Evolutionary conservation across 1,284 basidiomycete species (phyloP).

Genomic region (Pulchroboletus neoregius): DNA sequence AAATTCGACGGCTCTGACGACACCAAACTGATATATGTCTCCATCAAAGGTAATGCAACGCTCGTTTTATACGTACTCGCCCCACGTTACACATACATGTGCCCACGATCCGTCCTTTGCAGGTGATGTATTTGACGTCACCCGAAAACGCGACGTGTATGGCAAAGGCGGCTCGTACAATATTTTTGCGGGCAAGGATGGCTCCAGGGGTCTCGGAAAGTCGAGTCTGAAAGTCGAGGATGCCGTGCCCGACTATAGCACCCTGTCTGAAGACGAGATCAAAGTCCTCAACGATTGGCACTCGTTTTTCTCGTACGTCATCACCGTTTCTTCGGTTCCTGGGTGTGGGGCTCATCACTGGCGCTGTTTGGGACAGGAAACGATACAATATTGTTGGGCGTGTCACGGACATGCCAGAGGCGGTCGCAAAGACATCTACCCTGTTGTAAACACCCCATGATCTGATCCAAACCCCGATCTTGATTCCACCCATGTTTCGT

Average conservation of each 20-base stretch:
- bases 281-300: conserved; percentile 93
- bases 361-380: conserved; percentile 47
- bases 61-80: too few relatives aligned
- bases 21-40: conserved; percentile 75
- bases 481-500: neutral
- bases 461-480: too few relatives aligned
- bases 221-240: conserved; percentile 87
- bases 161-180: conserved; percentile 69
- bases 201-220: conserved; percentile 76
- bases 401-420: conserved; percentile 46
- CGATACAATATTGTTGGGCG: conserved; percentile 81
- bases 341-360: neutral
- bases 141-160: conserved; percentile 77
- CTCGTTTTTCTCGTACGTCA: conserved; percentile 62
- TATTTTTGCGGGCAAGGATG: conserved; percentile 88
- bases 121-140: conserved; percentile 81
- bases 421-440: conserved; percentile 18
- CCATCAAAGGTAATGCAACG: conserved; percentile 87
- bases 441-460: conserved; percentile 9
- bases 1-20: conserved; percentile 65
- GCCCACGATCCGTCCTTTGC: too few relatives aligned
- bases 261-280: conserved; percentile 67
- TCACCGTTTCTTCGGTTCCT: neutral
- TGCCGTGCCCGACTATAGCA: conserved; percentile 85
- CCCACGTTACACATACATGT: too few relatives aligned